phyloP scores from a whole-genome alignment of 2,329 filamentous ascomycete genomes.

The Neonectria hederae region DNA sequence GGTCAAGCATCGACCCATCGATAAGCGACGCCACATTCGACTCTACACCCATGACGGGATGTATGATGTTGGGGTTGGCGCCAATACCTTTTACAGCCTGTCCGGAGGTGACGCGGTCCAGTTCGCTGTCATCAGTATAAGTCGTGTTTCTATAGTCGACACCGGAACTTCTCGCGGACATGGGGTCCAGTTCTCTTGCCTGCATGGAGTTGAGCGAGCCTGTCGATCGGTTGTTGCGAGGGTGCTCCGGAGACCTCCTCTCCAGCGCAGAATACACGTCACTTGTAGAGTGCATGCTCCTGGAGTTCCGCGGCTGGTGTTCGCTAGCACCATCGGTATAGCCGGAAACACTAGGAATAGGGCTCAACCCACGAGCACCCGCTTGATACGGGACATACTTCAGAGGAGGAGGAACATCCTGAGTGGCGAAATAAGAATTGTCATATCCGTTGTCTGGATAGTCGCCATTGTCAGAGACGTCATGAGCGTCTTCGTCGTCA shows the following conservation, averaged over 20 bases:
- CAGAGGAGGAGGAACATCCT: conserved; percentile 71
- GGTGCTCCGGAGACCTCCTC: conserved; percentile 60
- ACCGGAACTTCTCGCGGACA: conserved; percentile 62
- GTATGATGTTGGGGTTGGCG: conserved; percentile 80
- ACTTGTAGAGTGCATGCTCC: conserved; percentile 58
- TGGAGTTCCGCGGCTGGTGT: conserved; percentile 65
- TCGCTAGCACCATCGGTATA: conserved; percentile 77
- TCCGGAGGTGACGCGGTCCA: conserved; percentile 69
- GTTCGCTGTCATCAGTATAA: conserved; percentile 63
- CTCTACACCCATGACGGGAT: conserved; percentile 78
- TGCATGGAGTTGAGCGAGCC: conserved; percentile 51
- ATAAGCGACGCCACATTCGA: conserved; percentile 89
- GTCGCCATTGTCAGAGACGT: conserved; percentile 45
- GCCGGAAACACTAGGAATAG: conserved; percentile 91
- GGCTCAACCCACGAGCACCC: conserved; percentile 79
- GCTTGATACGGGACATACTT: conserved; percentile 75
- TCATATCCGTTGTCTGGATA: conserved; percentile 54
- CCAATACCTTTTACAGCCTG: conserved; percentile 77
- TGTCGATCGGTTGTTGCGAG: conserved; percentile 47
- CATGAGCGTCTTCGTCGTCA: conserved; percentile 52
- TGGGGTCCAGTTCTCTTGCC: conserved; percentile 63
- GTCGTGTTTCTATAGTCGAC: conserved; percentile 63
- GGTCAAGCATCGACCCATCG: conserved; percentile 75
- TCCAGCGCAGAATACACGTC: conserved; percentile 71
- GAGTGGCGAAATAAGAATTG: conserved; percentile 64